Percentiles rank a stretch among this genome's conserved stretches.
Conservation (phyloP, 345 rosid genomes). For the Carallia pectinifolia region DNA sequence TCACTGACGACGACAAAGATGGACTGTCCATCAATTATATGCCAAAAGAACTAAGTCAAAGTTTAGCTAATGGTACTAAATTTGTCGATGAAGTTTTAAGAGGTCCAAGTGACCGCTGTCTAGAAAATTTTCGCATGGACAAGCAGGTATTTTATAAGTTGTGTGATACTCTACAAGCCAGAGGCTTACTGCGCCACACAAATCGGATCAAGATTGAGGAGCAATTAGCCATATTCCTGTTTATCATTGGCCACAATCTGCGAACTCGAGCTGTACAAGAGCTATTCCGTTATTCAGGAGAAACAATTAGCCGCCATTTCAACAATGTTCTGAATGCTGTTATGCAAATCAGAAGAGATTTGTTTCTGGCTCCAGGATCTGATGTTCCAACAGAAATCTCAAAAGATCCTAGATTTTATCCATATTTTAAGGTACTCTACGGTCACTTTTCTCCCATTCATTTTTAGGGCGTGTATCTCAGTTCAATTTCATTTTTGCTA, state of each 20-base stretch:
- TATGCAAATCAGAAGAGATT: slow-evolving; percentile 63
- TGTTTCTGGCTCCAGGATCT: slow-evolving; percentile 57
- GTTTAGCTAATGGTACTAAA: slow-evolving; percentile 48
- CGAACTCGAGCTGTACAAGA: slow-evolving; percentile 92
- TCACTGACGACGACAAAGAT: slow-evolving; percentile 57
- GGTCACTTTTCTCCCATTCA: slow-evolving; percentile 2
- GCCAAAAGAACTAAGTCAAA: slow-evolving; percentile 43
- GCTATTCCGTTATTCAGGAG: slow-evolving; percentile 72
- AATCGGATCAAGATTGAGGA: slow-evolving; percentile 87
- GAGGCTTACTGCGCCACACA: slow-evolving; percentile 82
- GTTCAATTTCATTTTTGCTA: slow-evolving; percentile 27
- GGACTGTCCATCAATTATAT: slow-evolving; percentile 32
- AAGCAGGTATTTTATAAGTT: slow-evolving; percentile 77
- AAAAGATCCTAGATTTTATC: slow-evolving; percentile 53
- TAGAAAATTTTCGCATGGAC: slow-evolving; percentile 89
- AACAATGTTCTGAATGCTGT: slow-evolving; percentile 86
- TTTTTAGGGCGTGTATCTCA: slow-evolving; percentile 8
- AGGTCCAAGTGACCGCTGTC: slow-evolving; percentile 57
- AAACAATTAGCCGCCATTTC: slow-evolving; percentile 92
- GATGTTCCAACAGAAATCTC: slow-evolving; percentile 48
- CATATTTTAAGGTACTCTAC: slow-evolving; percentile 68
- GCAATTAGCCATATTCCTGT: slow-evolving; percentile 80
- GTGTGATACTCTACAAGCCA: slow-evolving; percentile 69
- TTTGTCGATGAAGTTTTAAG: slow-evolving; percentile 78
- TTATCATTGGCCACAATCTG: slow-evolving; percentile 79